Evolutionary conservation across 2,329 filamentous ascomycete genomes (phyloP), one percentile per base, ranked within the genome.

Genomic region (Gaeumannomyces sp.): DNA sequence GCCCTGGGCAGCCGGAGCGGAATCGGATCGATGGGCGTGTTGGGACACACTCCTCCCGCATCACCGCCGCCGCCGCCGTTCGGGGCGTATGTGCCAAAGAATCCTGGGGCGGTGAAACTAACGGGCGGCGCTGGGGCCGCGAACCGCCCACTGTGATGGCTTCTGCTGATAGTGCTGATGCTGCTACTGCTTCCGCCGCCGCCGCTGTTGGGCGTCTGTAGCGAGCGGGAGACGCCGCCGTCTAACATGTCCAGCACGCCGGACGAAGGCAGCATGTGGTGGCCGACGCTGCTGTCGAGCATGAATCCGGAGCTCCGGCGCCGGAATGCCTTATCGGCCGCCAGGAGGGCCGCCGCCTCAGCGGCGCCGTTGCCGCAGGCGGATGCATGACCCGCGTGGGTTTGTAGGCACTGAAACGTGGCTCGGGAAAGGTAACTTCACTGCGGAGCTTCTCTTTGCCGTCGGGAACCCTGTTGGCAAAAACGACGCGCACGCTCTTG

Each of bases 391-490:
- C 78, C 8, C 83, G 78, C 53, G 81, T 77, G 3, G 90, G 85
- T 73, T 93, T 97, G 78, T 97, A 98, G 1, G 88, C 82, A 64
- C 88, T 91, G 73, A 92, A 99, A 27, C 88, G 86, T 27, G 95
- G 95, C 70, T 97, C 93, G 0, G 94, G 94, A 66, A 91, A 83
- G 53, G 95, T 93, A 6, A 94, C 89, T 74, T 99, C 95, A 72
- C 96, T 97, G 38, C 89, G 85, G 56, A 99, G 82, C 72, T 89
- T 94, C 76, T 98, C 94, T 73, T 97, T 97, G 57, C 92, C 94
- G 71, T 98, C 95, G 0, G 95, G 94, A 0, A 97, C 94, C 31
- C 95, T 87, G 73, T 98, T 98, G 64, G 95, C 95, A 74, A 99
- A 99, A 3, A 99, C 94, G 50, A 98, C 92, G 19, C 95, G 88